A percentile compares a stretch with the other conserved stretches of the same genome.
Conservation (phyloP, 192 early-diverging fungal species). For the Coemansia sp. region DNA sequence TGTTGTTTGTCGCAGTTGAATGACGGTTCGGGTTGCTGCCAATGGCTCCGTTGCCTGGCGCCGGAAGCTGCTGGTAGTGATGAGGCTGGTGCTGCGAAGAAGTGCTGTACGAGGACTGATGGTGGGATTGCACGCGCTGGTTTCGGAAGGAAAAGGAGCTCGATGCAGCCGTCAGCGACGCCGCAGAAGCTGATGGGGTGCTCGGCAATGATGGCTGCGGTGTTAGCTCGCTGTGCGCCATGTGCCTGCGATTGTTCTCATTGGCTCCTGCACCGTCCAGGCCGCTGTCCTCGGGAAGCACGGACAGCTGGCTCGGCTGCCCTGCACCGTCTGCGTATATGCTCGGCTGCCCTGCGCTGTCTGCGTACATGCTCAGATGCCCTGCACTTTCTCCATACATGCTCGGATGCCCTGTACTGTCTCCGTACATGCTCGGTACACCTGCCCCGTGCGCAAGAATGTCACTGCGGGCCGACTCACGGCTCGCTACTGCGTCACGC, state of each 20-base stretch:
- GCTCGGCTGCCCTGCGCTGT: neutral
- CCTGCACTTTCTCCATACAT: too few relatives aligned
- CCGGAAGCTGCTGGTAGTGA: constrained; percentile 11
- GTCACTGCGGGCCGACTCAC: constrained; percentile 3
- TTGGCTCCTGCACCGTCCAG: constrained; percentile 1
- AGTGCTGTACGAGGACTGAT: constrained; percentile 22
- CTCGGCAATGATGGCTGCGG: constrained; percentile 34
- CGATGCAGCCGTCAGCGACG: constrained; percentile 38
- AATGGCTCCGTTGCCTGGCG: constrained; percentile 8
- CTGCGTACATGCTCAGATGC: too few relatives aligned
- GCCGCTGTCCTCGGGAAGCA: constrained; percentile 24
- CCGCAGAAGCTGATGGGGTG: constrained; percentile 43
- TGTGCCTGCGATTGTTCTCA: constrained; percentile 17
- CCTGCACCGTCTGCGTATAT: constrained; percentile 5
- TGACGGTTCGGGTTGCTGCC: constrained; percentile 22
- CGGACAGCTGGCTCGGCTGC: constrained; percentile 17
- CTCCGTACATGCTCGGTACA: neutral
- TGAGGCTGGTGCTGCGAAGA: constrained; percentile 12
- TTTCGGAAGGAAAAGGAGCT: constrained; percentile 49
- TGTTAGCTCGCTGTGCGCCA: constrained; percentile 27
- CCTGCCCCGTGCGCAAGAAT: constrained; percentile 9
- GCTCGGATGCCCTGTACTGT: too few relatives aligned
- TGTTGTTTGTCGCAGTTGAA: constrained; percentile 31
- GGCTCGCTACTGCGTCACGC: constrained; percentile 16
- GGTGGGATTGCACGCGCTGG: constrained; percentile 21